A percentile compares a stretch with the other conserved stretches of the same genome.
Conservation (phyloP, 1,284 basidiomycete genomes). For the Sanguinoderma infundibulare region DNA sequence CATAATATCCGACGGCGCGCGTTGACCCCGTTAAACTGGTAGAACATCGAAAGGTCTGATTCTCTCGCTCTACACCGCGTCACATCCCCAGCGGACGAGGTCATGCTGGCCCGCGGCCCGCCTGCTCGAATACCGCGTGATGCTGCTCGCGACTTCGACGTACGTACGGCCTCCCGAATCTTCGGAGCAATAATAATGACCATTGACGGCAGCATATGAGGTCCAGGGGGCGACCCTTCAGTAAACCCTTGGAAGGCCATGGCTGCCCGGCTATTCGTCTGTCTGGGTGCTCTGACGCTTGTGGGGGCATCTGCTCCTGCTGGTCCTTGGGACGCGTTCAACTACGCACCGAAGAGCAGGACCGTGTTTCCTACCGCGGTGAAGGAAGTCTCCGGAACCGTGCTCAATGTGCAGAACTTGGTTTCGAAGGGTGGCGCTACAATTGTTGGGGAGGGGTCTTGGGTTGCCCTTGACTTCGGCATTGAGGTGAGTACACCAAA, state of each 20-base stretch:
- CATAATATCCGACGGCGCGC: background rate
- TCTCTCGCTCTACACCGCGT: background rate
- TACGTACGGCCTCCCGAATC: background rate
- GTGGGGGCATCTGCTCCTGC: slow-evolving; percentile 36
- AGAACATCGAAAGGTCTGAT: background rate
- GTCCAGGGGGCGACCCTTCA: too few relatives aligned
- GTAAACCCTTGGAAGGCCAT: background rate
- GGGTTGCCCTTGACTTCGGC: slow-evolving; percentile 50
- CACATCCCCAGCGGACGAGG: slow-evolving; percentile 18
- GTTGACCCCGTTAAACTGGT: background rate
- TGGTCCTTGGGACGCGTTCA: slow-evolving; percentile 54
- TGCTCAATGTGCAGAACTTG: slow-evolving; percentile 39
- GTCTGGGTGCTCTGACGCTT: slow-evolving; percentile 4
- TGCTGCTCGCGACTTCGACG: background rate
- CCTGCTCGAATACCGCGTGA: slow-evolving; percentile 21
- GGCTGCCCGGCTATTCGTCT: slow-evolving; percentile 7
- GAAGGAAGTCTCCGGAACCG: slow-evolving; percentile 37
- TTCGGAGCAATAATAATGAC: background rate
- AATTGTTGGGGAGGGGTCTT: slow-evolving; percentile 43
- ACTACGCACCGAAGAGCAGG: slow-evolving; percentile 46
- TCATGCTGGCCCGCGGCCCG: slow-evolving; percentile 17
- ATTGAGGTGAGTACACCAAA: slow-evolving; percentile 40
- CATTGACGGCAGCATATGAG: slow-evolving; percentile 10
- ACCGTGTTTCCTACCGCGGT: slow-evolving; percentile 43
- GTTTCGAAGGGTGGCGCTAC: slow-evolving; percentile 36